Conservation (phyloP, 1,284 basidiomycete species). For the Schizopora paradoxa region DNA sequence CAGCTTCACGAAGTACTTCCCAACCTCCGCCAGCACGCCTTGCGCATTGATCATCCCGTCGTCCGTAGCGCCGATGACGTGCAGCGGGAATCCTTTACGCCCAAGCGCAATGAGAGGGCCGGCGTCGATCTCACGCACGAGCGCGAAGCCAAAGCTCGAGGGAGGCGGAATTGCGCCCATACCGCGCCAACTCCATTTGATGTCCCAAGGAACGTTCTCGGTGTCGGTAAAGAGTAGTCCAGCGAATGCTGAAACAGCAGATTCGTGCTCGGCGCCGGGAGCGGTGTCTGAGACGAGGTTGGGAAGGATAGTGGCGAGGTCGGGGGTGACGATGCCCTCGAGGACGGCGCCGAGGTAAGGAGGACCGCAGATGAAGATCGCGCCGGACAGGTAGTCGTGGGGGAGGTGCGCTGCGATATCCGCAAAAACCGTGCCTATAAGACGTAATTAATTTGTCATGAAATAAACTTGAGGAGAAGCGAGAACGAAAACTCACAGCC, state of each 20-base stretch:
- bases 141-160: neutral
- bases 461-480: too few species aligned
- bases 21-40: too few species aligned
- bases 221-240: conserved; percentile 3
- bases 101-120: conserved; percentile 7
- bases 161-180: conserved; percentile 4
- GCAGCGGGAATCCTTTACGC: conserved; percentile 3
- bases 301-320: conserved; percentile 1
- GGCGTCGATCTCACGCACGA: conserved; percentile 4
- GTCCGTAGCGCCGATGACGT: conserved; percentile 3
- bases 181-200: conserved; percentile 1
- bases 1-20: too few species aligned
- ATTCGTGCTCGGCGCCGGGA: neutral
- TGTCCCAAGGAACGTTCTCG: conserved; percentile 5
- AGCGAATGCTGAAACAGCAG: conserved; percentile 1
- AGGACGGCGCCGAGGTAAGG: conserved; percentile 8
- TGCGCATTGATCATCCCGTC: too few species aligned
- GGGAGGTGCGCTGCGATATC: conserved; percentile 11
- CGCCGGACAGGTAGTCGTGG: neutral
- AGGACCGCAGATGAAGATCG: conserved; percentile 1
- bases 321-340: neutral
- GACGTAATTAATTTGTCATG: neutral
- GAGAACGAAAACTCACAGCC: too few species aligned
- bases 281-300: neutral
- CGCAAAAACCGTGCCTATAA: conserved; percentile 4